Evolutionary conservation across 2,329 filamentous ascomycete species (phyloP), one percentile per base, ranked within the genome.

Genomic region (Nemania sp.): DNA sequence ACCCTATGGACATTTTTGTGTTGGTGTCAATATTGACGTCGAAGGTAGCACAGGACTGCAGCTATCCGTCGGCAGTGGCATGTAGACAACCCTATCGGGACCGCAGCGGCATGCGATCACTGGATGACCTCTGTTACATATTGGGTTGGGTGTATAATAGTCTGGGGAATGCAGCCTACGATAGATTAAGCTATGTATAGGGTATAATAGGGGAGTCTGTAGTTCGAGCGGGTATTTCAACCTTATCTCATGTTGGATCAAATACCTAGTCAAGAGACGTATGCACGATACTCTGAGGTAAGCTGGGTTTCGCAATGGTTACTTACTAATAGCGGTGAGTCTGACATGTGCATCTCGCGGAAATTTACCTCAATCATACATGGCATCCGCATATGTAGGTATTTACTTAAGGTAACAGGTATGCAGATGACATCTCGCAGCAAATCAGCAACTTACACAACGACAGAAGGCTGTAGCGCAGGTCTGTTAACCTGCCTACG

Each of bases 361-460:
- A 5, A 26, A 13, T 51, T 51, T 22, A 20, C 41, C 41, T 45
- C 41, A 45, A 22, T 18, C 18, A 45, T 45, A n/a, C 41, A 41
- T 41, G 2, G 15, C 32, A 35, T 35, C 32, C 32, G 11, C 32
- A 41, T 41, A 41, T n/a, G n/a, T n/a, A n/a, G 32, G 32, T 35
- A 35, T 35, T 35, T 35, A 11, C 32, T 35, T 35, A n/a, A n/a
- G n/a, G n/a, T n/a, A n/a, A n/a, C n/a, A n/a, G n/a, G 45, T 26
- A 49, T 24, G 20, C 20, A 6, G 22, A 49, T 20, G 11, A 22
- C 27, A n/a, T 15, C 11, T 43, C 10, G 54, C 35, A 55, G 49
- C 55, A 53, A 64, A 59, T 59, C 55, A 49, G 62, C 62, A 35
- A 41, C 56, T 51, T 29, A 51, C 56, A 65, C 47, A 18, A 45